Base-by-base conservation (phyloP, 2,329 filamentous ascomycete genomes). In the Trichophyton simii region DNA sequence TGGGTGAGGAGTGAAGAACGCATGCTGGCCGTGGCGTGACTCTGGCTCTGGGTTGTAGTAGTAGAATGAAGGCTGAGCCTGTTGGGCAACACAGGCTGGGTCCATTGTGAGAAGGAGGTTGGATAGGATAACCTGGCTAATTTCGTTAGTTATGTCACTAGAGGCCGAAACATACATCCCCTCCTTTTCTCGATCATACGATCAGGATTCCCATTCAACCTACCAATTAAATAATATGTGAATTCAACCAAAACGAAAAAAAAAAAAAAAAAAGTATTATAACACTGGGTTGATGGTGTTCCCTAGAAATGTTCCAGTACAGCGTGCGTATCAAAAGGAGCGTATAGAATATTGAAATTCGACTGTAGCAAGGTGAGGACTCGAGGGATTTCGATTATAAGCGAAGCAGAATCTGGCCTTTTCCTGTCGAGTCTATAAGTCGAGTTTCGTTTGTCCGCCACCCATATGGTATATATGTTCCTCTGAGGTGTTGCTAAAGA, bases 31-130 rank as follows among this genome's bases (percentile, higher is more conserved):
- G 70, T 82, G 82, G 72, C 91, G 87, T 65, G 84, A 79, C 73
- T 83, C 85, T 66, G 86, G 81, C 68, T 94, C 88, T 66, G 87
- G 85, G 70, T 84, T 87, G 79, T 92, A 95, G 81, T 91, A 94
- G 82, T 88, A 91, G 80, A 64, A 64, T 46, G 63, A 60, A 18
- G 63, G 59, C 54, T 64, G 63, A 58, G 57, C 58, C 57, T 60
- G 50, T 28, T 64, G 60, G 11, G 59, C 15, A 61, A 54, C 25
- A 58, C 55, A 62, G 63, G 31, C 60, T 61, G 62, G 48, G 59
- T 59, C 57, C 57, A 59, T 59, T 25, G 38, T 25, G 57, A 46
- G 31, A 28, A 25, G n/a, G n/a, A 44, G n/a, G n/a, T 44, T n/a
- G 18, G 50, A 54, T 15, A n/a, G 11, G 11, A 54, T 31, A 34